A percentile compares a stretch with the other conserved stretches of the same genome.
Evolutionary conservation across 176 grass and related monocot species (phyloP).

Genomic region (Triticum monococcum): DNA sequence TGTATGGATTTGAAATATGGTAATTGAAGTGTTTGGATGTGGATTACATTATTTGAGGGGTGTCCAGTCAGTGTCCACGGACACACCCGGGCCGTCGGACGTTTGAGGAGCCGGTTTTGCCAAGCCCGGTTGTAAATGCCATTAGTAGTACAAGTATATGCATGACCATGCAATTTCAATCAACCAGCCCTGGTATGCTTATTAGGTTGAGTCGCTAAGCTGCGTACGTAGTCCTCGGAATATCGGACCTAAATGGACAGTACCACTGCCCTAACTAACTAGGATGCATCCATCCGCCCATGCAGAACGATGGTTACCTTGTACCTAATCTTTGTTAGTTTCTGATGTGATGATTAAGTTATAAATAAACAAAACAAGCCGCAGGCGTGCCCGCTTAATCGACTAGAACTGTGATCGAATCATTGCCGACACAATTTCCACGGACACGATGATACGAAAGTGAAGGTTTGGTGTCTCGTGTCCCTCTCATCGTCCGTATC

Average conservation of each 20-base stretch:
- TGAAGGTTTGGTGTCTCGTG: background rate
- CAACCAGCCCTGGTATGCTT: no score
- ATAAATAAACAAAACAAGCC: background rate
- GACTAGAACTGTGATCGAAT: no score
- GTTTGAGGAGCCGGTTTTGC: no score
- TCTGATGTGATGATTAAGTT: background rate
- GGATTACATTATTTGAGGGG: no score
- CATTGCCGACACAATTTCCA: background rate
- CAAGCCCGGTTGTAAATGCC: no score
- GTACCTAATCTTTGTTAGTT: background rate
- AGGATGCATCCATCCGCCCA: background rate
- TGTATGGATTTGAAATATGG: no score
- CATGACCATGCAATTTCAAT: no score
- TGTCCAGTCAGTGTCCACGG: no score
- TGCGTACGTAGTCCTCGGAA: background rate
- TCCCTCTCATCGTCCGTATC: background rate
- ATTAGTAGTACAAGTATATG: no score
- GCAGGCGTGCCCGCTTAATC: no score
- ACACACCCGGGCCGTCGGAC: no score
- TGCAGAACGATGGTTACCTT: background rate
- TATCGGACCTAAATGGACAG: background rate
- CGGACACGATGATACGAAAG: background rate
- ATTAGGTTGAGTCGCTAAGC: background rate
- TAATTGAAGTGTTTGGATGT: no score
- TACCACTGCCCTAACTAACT: conserved; percentile 1